Base-by-base conservation (phyloP, 192 early-diverging fungal genomes). In the Backusella luteola region DNA sequence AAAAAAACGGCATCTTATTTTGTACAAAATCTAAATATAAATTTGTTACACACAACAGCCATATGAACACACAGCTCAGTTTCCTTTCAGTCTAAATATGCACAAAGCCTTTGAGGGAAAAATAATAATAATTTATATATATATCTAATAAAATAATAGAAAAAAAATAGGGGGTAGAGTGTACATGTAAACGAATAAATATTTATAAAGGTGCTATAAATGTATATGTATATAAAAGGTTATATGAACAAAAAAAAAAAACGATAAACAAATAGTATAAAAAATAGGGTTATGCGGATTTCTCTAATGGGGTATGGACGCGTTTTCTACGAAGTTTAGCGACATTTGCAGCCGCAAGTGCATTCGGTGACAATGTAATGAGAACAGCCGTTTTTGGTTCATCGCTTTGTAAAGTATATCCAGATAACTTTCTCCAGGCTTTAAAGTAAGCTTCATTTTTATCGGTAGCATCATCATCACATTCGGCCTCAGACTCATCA, bases 261-360 rank as follows among this genome's bases (percentile, higher is more conserved):
- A 59, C 9, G 53, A 59, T 53, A 53, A 21, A 53, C 52, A 53
- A 21, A 53, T 21, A 53, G n/a, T 21, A 53, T 53, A 53, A 53
- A 4, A 53, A 53, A 53, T n/a, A 53, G n/a, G 5, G 21, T 17
- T 53, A 21, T 53, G 52, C 52, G n/a, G 8, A 56, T 17, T 44
- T 44, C 42, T 59, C 23, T 59, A 59, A 29, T 59, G 52, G 53
- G n/a, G n/a, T 59, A 26, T 59, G 53, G 17, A 26, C 53, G 23
- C 53, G 53, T 59, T 23, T 59, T 59, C 53, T 59, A 59, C 53
- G 53, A 59, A 59, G 53, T 59, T 26, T 59, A 8, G 53, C 53
- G 11, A 26, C 23, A 23, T 59, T 59, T 23, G 21, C 53, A 23
- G 53, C 53, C 26, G 53, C 53, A 11, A 59, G 23, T 26, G 53